Conservation (phyloP, 129 eudicot species). For the Sambucus nigra region DNA sequence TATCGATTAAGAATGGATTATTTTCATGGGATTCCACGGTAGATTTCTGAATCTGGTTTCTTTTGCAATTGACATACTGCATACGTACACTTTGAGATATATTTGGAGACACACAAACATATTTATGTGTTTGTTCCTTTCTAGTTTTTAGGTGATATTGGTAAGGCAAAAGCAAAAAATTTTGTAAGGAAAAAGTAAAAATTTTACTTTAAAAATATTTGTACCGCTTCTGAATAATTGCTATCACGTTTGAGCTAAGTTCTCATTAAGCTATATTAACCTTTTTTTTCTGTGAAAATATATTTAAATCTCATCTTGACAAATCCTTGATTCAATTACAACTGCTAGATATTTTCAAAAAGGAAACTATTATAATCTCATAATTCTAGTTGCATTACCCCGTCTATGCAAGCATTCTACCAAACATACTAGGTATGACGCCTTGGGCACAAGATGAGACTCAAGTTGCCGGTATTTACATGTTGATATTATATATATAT, state of each 20-base stretch:
- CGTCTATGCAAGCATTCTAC: not conserved
- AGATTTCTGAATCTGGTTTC: not conserved
- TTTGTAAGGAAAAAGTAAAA: not conserved
- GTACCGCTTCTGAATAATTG: not conserved
- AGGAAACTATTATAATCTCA: not conserved
- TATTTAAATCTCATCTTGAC: not conserved
- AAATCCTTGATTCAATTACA: not conserved
- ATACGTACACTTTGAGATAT: not conserved
- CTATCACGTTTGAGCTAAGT: not conserved
- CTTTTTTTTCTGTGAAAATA: not conserved
- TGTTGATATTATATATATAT: too few species aligned
- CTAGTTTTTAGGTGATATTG: not conserved
- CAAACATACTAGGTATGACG: not conserved
- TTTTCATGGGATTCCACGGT: conserved; percentile 98
- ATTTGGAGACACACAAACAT: not conserved
- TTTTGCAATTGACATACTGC: not conserved
- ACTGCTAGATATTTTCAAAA: not conserved
- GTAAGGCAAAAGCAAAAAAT: not conserved
- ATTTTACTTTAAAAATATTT: too few species aligned
- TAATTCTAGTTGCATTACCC: not conserved
- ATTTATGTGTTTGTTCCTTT: not conserved
- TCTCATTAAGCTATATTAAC: not conserved
- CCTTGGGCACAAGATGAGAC: not conserved
- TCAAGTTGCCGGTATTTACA: not conserved
- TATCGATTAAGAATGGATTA: conserved; percentile 71